Evolutionary conservation across 345 rosid species (phyloP).

Genomic region (Arabidopsis suecica): DNA sequence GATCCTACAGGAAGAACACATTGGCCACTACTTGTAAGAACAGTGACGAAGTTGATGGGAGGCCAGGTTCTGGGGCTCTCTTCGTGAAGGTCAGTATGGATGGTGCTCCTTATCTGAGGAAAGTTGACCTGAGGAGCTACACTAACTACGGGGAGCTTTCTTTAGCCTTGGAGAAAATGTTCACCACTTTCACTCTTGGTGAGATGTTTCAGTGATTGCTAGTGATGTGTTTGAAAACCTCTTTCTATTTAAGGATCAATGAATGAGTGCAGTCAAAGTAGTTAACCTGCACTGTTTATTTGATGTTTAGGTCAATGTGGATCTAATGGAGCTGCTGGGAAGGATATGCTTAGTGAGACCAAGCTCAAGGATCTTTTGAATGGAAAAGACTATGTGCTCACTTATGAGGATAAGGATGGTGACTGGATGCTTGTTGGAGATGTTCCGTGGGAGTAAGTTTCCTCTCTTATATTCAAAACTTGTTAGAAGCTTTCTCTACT

Average conservation of each 20-base stretch:
- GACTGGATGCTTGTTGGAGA: conserved; percentile 99
- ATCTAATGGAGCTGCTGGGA: conserved; percentile 61
- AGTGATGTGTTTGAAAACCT: neutral
- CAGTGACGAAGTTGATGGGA: conserved; percentile 89
- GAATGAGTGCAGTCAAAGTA: conserved; percentile 1
- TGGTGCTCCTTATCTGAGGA: conserved; percentile 94
- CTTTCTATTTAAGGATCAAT: conserved; percentile 1
- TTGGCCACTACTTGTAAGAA: conserved; percentile 75
- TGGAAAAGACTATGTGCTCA: conserved; percentile 91
- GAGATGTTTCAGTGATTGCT: conserved; percentile 43
- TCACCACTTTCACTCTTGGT: conserved; percentile 92
- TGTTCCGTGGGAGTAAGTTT: conserved; percentile 95
- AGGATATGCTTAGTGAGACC: conserved; percentile 70
- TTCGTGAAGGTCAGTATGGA: conserved; percentile 97
- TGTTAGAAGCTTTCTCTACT: neutral
- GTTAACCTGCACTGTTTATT: conserved; percentile 27
- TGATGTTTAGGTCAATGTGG: conserved; percentile 74
- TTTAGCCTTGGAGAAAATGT: conserved; percentile 91
- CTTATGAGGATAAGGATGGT: conserved; percentile 93
- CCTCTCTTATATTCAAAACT: neutral
- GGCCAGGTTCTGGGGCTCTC: conserved; percentile 68
- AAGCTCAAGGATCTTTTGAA: conserved; percentile 77
- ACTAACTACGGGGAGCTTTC: conserved; percentile 73
- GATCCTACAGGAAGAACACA: conserved; percentile 53
- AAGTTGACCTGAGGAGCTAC: conserved; percentile 81